phyloP scores from a whole-genome alignment of 1,139 yeast species.

The Spencermartinsiella ligniputridi region DNA sequence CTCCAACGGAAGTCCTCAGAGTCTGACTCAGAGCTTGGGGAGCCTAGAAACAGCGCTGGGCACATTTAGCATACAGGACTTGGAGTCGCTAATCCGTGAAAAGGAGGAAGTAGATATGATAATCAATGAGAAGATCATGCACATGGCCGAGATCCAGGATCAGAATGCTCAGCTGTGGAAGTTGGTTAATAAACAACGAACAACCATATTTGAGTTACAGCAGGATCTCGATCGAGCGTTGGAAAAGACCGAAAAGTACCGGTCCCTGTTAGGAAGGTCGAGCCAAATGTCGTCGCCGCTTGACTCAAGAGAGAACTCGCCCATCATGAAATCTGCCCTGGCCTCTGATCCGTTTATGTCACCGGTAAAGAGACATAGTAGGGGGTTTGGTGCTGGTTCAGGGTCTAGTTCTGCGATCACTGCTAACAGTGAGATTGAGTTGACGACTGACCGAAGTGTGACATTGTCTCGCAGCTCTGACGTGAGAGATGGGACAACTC shows the following conservation, averaged over 20 bases:
- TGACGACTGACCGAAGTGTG: not conserved
- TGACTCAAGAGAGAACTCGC: not conserved
- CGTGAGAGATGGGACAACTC: no score
- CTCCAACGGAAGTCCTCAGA: not conserved
- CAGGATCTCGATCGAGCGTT: constrained; percentile 26
- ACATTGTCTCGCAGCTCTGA: no score
- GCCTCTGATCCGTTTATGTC: not conserved
- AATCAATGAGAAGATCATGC: constrained; percentile 18
- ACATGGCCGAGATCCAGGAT: constrained; percentile 22
- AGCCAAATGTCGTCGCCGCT: not conserved
- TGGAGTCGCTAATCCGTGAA: constrained; percentile 7
- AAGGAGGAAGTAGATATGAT: constrained; percentile 14
- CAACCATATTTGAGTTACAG: constrained; percentile 30
- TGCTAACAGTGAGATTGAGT: not conserved
- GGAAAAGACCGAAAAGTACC: constrained; percentile 18
- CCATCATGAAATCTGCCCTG: not conserved
- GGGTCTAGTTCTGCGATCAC: not conserved
- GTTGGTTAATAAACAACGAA: constrained; percentile 29
- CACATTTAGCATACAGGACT: constrained; percentile 1
- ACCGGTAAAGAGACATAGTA: not conserved
- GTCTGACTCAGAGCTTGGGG: constrained; percentile 1
- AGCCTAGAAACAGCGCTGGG: constrained; percentile 3
- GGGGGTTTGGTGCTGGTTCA: not conserved
- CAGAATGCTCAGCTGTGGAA: constrained; percentile 31
- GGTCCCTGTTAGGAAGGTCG: not conserved